A percentile compares a stretch with the other conserved stretches of the same genome.
Evolutionary conservation across 768 basidiomycete genomes (phyloP).

Genomic region (Tulasnella sp.): DNA sequence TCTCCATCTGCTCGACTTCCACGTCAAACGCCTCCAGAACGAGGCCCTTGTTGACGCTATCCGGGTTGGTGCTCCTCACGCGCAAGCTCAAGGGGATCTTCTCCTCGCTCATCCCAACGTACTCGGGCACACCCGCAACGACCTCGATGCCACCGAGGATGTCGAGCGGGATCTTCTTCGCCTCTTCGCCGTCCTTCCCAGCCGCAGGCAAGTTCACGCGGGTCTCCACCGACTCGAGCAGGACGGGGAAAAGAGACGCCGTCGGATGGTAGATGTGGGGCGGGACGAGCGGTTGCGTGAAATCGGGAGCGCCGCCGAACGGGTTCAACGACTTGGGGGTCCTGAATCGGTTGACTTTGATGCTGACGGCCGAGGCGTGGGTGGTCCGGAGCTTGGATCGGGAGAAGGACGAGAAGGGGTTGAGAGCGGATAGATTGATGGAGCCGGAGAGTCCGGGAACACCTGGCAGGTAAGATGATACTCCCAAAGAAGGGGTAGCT

Average conservation of each 20-base stretch:
- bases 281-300: neutral
- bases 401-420: constrained; percentile 44
- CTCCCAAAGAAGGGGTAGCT: neutral
- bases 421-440: constrained; percentile 9
- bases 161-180: constrained; percentile 35
- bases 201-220: neutral
- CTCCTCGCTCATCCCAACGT: constrained; percentile 36
- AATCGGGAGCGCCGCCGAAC: constrained; percentile 5
- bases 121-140: constrained; percentile 49
- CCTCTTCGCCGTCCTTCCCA: neutral
- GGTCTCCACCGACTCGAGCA: constrained; percentile 37
- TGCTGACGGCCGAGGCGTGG: constrained; percentile 29
- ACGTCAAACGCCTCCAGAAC: constrained; percentile 45
- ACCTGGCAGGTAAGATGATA: neutral
- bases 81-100: constrained; percentile 46
- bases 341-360: constrained; percentile 39
- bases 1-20: constrained; percentile 52
- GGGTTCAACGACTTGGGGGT: constrained; percentile 9
- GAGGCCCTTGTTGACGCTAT: constrained; percentile 37
- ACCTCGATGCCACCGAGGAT: constrained; percentile 54
- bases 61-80: constrained; percentile 42
- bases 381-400: constrained; percentile 34
- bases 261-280: constrained; percentile 18
- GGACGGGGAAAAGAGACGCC: constrained; percentile 22
- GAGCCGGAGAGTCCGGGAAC: neutral